Evolutionary conservation across 495 filamentous ascomycete species (phyloP).

Genomic region (Podospora comata): DNA sequence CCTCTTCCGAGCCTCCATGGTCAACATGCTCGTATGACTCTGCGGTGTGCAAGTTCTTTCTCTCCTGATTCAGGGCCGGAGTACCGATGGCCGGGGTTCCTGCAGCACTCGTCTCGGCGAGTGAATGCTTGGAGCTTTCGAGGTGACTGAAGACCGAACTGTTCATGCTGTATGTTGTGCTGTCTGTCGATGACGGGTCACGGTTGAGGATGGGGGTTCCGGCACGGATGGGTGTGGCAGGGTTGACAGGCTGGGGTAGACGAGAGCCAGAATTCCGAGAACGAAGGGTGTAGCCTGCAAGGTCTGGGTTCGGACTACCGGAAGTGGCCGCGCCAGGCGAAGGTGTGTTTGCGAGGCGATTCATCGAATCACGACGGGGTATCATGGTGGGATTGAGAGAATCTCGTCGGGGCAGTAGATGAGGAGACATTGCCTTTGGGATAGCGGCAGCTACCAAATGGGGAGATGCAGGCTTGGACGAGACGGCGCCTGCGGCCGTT

Average conservation of each 20-base stretch:
- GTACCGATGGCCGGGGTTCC: slow-evolving; percentile 25
- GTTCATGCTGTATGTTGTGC: slow-evolving; percentile 35
- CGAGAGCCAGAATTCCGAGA: slow-evolving; percentile 33
- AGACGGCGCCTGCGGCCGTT: not conserved
- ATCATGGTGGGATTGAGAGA: slow-evolving; percentile 6
- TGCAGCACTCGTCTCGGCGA: slow-evolving; percentile 25
- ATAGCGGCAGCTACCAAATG: slow-evolving; percentile 17
- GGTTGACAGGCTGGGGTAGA: slow-evolving; percentile 30
- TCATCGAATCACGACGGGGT: slow-evolving; percentile 19
- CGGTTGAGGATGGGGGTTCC: slow-evolving; percentile 29
- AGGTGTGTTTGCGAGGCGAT: slow-evolving; percentile 10
- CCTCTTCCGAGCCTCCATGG: not conserved
- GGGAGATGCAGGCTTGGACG: not conserved
- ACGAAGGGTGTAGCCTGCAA: slow-evolving; percentile 26
- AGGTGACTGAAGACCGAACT: slow-evolving; percentile 33
- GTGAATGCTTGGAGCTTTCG: slow-evolving; percentile 24
- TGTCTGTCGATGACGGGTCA: slow-evolving; percentile 35
- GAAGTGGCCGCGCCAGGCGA: slow-evolving; percentile 9
- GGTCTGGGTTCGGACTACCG: slow-evolving; percentile 21
- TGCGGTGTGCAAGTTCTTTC: not conserved
- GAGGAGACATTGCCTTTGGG: not conserved
- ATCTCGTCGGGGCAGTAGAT: not conserved
- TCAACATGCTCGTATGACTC: slow-evolving; percentile 8
- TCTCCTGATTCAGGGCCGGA: slow-evolving; percentile 9
- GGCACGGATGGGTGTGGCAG: slow-evolving; percentile 32